Evolutionary conservation across 306 rosid genomes (phyloP).

Genomic region (Sicyos baderoa): DNA sequence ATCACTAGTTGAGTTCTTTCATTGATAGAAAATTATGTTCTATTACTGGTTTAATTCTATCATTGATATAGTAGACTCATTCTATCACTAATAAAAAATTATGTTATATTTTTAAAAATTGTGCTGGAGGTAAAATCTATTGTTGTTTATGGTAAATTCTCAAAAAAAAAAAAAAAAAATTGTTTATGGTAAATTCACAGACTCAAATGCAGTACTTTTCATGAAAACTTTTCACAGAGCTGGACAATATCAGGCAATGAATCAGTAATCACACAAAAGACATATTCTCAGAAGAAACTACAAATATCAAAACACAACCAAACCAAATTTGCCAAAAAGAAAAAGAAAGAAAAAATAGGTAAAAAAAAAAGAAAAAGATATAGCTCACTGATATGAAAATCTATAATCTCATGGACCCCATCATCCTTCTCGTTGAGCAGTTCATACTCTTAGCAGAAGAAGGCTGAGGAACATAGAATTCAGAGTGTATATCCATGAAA

Average conservation of each 20-base stretch:
- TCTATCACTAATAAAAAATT: no score
- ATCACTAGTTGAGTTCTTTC: no score
- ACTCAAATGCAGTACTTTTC: background rate
- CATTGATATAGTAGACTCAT: no score
- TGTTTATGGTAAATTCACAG: no score
- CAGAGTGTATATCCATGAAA: slow-evolving; percentile 60
- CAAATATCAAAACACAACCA: slow-evolving; percentile 24
- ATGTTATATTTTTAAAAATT: no score
- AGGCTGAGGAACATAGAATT: slow-evolving; percentile 39
- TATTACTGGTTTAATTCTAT: no score
- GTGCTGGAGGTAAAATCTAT: no score
- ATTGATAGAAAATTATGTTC: no score
- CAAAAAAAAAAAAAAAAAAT: no score
- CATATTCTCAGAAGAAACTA: slow-evolving; percentile 15
- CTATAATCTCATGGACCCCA: slow-evolving; percentile 23
- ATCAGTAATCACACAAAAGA: slow-evolving; percentile 19
- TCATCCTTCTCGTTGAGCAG: slow-evolving; percentile 35
- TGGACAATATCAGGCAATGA: slow-evolving; percentile 13
- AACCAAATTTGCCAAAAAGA: slow-evolving; percentile 22
- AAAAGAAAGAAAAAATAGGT: background rate
- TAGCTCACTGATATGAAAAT: slow-evolving; percentile 23
- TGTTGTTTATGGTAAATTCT: no score
- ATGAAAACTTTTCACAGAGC: slow-evolving; percentile 10
- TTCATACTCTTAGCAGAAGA: slow-evolving; percentile 31
- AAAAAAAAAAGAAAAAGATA: slow-evolving; percentile 13